Evolutionary conservation across 768 basidiomycete species (phyloP), one percentile per base, ranked within the genome.

Genomic region (Naganishia friedmannii): DNA sequence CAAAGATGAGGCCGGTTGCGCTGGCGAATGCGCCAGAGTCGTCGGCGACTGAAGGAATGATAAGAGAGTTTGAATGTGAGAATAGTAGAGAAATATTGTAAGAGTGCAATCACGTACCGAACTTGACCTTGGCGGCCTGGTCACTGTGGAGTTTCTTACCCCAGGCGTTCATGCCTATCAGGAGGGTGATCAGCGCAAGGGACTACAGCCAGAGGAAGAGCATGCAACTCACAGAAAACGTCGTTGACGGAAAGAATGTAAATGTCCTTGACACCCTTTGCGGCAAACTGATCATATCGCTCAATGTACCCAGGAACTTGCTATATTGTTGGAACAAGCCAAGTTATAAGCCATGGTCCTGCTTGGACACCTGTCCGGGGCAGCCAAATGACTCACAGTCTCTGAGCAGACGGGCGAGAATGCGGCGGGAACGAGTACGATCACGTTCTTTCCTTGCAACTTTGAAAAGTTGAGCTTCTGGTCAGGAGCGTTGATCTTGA

Each of bases 181-280:
- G 37, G 0, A 54, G 39, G 29, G 46, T 0, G 48, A 29, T 56
- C 12, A 42, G 42, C 42, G 42, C 6, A 42, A 34, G 39, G 26
- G 56, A 9, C 7, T 17, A 34, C 48, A 12, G 48, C 48, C 1
- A 12, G 21, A 51, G 13, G 48, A 51, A n/a, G n/a, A n/a, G 13
- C 19, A 17, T 23, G 26, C 19, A 45, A 29, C 53, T n/a, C 45
- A 37, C 60, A 63, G 60, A 89, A 93, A 8, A 85, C 84, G 77
- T 94, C 92, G 78, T 93, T 93, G 68, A 90, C 88, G 29, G 87
- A 83, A 67, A 93, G 81, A 67, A 93, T 85, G 72, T 87, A 89
- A 71, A 79, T 86, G 65, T 86, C 84, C 70, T 86, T 85, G 75
- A 92, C 82, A 13, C 90, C 92, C 80, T 91, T 92, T 3, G 83